Percentiles rank a stretch among this genome's conserved stretches.
phyloP scores from a whole-genome alignment of 345 rosid species.

The Sisymbrium irio region DNA sequence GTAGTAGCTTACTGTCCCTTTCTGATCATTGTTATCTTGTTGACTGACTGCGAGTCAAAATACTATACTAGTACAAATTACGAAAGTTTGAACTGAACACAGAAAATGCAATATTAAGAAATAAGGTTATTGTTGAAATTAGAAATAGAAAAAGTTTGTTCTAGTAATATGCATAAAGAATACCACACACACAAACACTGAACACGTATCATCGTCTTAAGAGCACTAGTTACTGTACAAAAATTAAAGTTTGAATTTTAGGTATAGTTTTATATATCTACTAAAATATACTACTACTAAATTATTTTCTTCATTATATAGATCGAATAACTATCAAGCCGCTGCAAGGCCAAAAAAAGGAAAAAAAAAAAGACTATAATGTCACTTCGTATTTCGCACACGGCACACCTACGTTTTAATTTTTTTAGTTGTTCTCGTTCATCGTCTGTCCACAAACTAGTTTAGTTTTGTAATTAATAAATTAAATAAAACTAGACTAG shows the following conservation, averaged over 20 bases:
- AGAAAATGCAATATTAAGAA: not conserved
- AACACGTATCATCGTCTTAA: not conserved
- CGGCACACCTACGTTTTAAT: not conserved
- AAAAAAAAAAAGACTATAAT: not conserved
- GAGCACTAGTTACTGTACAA: not conserved
- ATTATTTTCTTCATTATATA: not conserved
- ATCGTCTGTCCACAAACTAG: not conserved
- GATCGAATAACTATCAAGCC: not conserved
- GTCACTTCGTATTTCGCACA: not conserved
- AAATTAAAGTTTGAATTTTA: not conserved
- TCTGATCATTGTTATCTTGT: not conserved
- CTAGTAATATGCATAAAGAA: not conserved
- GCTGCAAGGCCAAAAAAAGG: not conserved
- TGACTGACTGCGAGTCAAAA: not conserved
- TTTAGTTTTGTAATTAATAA: not conserved
- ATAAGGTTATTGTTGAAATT: not conserved
- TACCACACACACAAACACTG: not conserved
- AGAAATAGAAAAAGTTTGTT: not conserved
- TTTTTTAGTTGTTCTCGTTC: not conserved
- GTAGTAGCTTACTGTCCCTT: not conserved
- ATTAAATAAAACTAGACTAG: conserved; percentile 43
- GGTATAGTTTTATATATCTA: not conserved
- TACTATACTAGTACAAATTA: conserved; percentile 2
- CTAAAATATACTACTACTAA: too few relatives aligned
- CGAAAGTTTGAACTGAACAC: not conserved